phyloP scores from a whole-genome alignment of 2,329 filamentous ascomycete genomes.

The Westerdykella aurantiaca region DNA sequence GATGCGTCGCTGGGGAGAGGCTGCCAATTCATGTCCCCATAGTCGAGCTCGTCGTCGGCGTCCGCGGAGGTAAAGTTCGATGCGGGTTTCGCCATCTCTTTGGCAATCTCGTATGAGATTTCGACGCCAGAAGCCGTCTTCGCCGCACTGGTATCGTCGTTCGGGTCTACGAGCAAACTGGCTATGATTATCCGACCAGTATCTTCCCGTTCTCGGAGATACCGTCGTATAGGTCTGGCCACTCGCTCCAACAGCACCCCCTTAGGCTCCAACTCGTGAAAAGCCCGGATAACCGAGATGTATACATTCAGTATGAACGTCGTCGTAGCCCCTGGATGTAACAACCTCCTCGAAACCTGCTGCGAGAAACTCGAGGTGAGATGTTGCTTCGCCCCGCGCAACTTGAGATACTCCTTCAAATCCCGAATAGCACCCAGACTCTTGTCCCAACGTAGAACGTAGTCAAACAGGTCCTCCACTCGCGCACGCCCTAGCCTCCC shows the following conservation, averaged over 20 bases:
- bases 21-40: slow-evolving; percentile 88
- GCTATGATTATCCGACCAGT: slow-evolving; percentile 72
- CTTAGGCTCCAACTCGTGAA: slow-evolving; percentile 68
- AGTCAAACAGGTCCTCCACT: slow-evolving; percentile 70
- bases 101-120: slow-evolving; percentile 60
- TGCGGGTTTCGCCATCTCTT: slow-evolving; percentile 58
- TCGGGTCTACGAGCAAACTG: slow-evolving; percentile 61
- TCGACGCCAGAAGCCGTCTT: slow-evolving; percentile 55
- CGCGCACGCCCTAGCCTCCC: slow-evolving; percentile 63
- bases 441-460: slow-evolving; percentile 68
- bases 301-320: slow-evolving; percentile 71
- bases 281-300: slow-evolving; percentile 71
- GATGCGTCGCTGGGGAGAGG: slow-evolving; percentile 91
- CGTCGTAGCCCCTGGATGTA: slow-evolving; percentile 72
- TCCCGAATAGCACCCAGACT: slow-evolving; percentile 69
- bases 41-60: slow-evolving; percentile 64
- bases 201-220: slow-evolving; percentile 70
- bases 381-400: slow-evolving; percentile 61
- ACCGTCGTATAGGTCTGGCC: slow-evolving; percentile 66
- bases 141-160: slow-evolving; percentile 39
- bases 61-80: slow-evolving; percentile 49
- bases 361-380: slow-evolving; percentile 65
- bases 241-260: slow-evolving; percentile 72
- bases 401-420: slow-evolving; percentile 56
- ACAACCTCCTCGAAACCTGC: slow-evolving; percentile 58